These are phyloP conservation scores for Aurantiochytrium sp. DNA, from an alignment of 108 stramenopile genomes.

Conservation along the genomic window DNA sequence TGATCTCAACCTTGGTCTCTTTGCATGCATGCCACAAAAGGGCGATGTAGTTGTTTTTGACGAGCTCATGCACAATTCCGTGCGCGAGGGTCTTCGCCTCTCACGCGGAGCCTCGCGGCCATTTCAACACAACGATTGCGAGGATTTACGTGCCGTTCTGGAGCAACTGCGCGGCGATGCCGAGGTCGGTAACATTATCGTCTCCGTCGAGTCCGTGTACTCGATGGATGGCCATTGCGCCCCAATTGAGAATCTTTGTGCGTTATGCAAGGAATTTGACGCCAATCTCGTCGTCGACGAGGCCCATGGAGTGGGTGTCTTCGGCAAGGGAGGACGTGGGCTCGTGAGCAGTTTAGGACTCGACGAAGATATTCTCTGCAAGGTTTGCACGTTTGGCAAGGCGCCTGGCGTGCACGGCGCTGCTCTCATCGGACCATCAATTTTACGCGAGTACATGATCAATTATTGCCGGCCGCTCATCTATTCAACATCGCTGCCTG, in stretches of 20 bases:
- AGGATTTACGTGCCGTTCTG: slow-evolving; percentile 54
- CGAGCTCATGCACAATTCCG: slow-evolving; percentile 78
- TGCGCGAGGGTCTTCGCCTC: slow-evolving; percentile 34
- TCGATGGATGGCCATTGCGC: slow-evolving; percentile 95
- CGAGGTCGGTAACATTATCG: slow-evolving; percentile 29
- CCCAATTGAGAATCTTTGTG: slow-evolving; percentile 64
- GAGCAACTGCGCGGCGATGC: slow-evolving; percentile 21
- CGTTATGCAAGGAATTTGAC: slow-evolving; percentile 49
- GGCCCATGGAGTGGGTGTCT: slow-evolving; percentile 76
- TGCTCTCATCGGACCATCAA: slow-evolving; percentile 64
- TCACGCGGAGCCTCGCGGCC: slow-evolving; percentile 21
- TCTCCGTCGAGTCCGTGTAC: slow-evolving; percentile 88
- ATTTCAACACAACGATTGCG: slow-evolving; percentile 75
- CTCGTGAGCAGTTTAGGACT: slow-evolving; percentile 58
- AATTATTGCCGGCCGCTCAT: slow-evolving; percentile 91
- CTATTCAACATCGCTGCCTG: slow-evolving; percentile 80
- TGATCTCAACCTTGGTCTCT: slow-evolving; percentile 84
- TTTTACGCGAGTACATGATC: slow-evolving; percentile 63
- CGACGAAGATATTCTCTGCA: slow-evolving; percentile 69
- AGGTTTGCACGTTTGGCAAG: slow-evolving; percentile 90
- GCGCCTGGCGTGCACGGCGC: slow-evolving; percentile 89
- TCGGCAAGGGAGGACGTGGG: slow-evolving; percentile 64
- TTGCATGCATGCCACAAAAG: slow-evolving; percentile 57
- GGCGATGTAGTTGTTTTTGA: slow-evolving; percentile 71
- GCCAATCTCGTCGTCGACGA: slow-evolving; percentile 71